phyloP scores from a whole-genome alignment of 2,329 filamentous ascomycete genomes.

The Trichoderma brevicompactum region DNA sequence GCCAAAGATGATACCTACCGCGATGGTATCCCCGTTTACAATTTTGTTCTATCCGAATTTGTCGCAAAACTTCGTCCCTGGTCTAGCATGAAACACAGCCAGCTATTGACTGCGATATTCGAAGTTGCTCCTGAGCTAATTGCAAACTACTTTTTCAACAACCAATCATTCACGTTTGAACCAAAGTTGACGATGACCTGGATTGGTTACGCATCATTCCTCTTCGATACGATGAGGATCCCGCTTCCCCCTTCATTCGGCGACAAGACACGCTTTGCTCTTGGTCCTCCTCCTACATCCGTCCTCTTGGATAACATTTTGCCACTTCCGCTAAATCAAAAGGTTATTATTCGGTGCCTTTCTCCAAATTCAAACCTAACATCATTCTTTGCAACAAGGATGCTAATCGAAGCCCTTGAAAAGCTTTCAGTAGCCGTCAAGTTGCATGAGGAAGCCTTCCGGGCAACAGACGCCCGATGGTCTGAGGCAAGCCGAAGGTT shows the following conservation, averaged over 20 bases:
- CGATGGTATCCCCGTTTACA: slow-evolving; percentile 73
- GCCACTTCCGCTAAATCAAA: slow-evolving; percentile 79
- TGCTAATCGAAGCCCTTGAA: slow-evolving; percentile 76
- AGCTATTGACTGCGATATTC: slow-evolving; percentile 82
- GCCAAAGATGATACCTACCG: slow-evolving; percentile 71
- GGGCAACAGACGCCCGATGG: slow-evolving; percentile 60
- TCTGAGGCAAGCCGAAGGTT: slow-evolving; percentile 69
- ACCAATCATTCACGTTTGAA: slow-evolving; percentile 81
- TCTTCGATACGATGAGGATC: slow-evolving; percentile 80
- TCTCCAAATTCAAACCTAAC: slow-evolving; percentile 78
- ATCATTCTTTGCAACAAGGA: slow-evolving; percentile 80
- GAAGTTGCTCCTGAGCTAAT: slow-evolving; percentile 81
- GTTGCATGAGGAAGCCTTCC: slow-evolving; percentile 58
- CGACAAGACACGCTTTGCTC: slow-evolving; percentile 60
- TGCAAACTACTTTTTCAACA: slow-evolving; percentile 82
- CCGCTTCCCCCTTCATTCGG: slow-evolving; percentile 76
- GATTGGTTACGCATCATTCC: slow-evolving; percentile 89
- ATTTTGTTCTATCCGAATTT: slow-evolving; percentile 78
- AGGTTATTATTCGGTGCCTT: slow-evolving; percentile 77
- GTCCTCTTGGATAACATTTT: slow-evolving; percentile 85
- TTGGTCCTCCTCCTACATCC: slow-evolving; percentile 76
- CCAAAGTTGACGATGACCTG: slow-evolving; percentile 91
- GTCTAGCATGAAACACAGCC: slow-evolving; percentile 77
- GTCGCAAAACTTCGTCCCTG: slow-evolving; percentile 80
- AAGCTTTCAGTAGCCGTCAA: slow-evolving; percentile 72